Percentiles rank a stretch among this genome's conserved stretches.
Evolutionary conservation across 345 rosid species (phyloP).

Genomic region (Brassica nigra): DNA sequence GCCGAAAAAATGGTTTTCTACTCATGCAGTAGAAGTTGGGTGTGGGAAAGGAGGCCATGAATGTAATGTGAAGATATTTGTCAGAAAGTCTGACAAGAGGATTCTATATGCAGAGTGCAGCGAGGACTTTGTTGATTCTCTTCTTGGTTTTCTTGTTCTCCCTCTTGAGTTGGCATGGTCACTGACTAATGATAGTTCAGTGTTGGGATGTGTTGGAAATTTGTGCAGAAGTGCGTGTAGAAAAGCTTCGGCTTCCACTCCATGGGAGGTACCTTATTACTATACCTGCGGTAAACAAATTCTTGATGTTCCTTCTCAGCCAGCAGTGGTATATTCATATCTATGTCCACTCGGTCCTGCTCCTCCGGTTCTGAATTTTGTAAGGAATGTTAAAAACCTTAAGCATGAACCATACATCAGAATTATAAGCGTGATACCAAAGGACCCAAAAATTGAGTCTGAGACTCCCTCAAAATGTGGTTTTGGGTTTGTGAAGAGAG

Average conservation of each 20-base stretch:
- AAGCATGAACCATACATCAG: too few species aligned
- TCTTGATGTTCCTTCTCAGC: background rate
- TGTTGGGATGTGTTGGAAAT: background rate
- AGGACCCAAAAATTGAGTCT: background rate
- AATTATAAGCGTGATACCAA: background rate
- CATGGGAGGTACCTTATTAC: background rate
- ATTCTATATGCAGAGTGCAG: background rate
- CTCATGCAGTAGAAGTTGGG: background rate
- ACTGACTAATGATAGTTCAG: background rate
- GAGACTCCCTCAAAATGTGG: background rate
- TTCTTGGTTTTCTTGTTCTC: background rate
- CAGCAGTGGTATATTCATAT: background rate
- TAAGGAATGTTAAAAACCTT: background rate
- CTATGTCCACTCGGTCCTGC: background rate
- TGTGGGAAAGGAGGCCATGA: background rate
- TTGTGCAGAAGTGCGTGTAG: background rate
- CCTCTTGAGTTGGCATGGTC: background rate
- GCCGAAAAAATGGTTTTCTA: background rate
- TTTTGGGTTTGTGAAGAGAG: background rate
- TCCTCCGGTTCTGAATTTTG: background rate
- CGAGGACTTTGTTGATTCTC: background rate
- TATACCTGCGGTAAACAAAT: background rate
- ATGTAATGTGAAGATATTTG: background rate
- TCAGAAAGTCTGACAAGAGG: background rate
- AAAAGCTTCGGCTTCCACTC: background rate